Base-by-base conservation (phyloP, 257 asterid genomes). In the Lycium barbarum region DNA sequence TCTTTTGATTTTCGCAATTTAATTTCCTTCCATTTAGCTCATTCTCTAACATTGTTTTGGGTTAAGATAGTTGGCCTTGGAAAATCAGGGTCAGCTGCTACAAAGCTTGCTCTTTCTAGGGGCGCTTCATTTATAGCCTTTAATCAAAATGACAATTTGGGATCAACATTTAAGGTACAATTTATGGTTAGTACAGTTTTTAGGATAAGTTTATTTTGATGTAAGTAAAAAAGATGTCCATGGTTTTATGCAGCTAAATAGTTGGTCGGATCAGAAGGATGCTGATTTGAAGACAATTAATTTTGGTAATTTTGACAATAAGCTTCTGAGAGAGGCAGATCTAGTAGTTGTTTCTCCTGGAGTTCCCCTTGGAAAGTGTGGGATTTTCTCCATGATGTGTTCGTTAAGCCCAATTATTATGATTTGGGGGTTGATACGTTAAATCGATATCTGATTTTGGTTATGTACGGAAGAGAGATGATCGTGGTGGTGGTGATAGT, bases 71-170 rank as follows among this genome's bases (percentile, higher is more conserved):
- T 87, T 81, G 90, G 91, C 13, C 84, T 89, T 79, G 91, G 91
- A 59, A 87, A 84, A 86, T 89, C 90, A 38, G 88, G 88, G 38
- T 62, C 74, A 81, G 73, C 91, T 43, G 90, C 88, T 57, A 62
- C 83, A 1, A 82, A 59, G 66, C 90, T 89, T 54, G 91, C 88
- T 81, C 91, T 89, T 83, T 88, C 88, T 67, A 87, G 90, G 84
- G 91, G 91, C 36, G 91, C 91, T 89, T 89, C 90, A 14, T 89
- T 89, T 84, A 63, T 89, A 43, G 90, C 88, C 67, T 51, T 85
- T 79, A 89, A 89, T 63, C 90, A 82, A 84, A 87, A 87, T 72
- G 85, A 78, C 55, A 79, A 80, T 76, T 61, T 87, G 89, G 68
- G 82, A 26, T 85, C 88, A 4, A 47, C 67, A 6, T 71, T 36